Evolutionary conservation across 2,329 filamentous ascomycete genomes (phyloP), one percentile per base, ranked within the genome.

Genomic region (Ascochyta viciae-villosae): DNA sequence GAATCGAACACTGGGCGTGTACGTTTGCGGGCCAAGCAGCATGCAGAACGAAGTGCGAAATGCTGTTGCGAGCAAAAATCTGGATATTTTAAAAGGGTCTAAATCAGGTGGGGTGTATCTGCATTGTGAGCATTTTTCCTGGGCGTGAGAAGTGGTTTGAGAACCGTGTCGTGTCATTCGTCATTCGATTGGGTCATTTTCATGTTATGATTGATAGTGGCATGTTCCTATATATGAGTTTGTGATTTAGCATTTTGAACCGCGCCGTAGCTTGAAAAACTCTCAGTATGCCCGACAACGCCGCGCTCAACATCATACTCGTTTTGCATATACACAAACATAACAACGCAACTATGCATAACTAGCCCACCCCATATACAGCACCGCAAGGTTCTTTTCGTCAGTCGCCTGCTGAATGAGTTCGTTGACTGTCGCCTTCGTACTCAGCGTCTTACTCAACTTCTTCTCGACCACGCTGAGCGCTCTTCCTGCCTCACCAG

Each of bases 391-490:
- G 72, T 99, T 97, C 64, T 86, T 85, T 79, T 96, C 93, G 76
- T 99, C 95, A 1, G 90, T 94, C 7, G 95, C 94, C 78, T 96
- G 90, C 73, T 97, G 95, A 62, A 99, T 99, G 61, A 99, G 78
- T 72, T 99, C 95, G 70, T 97, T 98, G 50, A 99, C 95, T 13
- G 92, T 97, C 3, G 95, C 96, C 51, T 90, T 91, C 16, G 96
- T 94, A 74, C 94, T 99, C 72, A 99, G 77, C 2, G 91, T 93
- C 82, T 96, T 96, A 61, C 89, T 91, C 64, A 99, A 77, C 80
- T 99, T 99, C 85, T 97, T 98, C 72, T 91, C 87, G 53, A 99
- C 95, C 22, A 98, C 90, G 54, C 92, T 91, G 52, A 99, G 81
- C 1, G 96, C 95, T 54, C 96, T 83, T 61, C 96, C 93, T 2